These are phyloP conservation scores for Selaginella moellendorffii DNA, from an alignment of 75 land plant genomes.

Conservation along the genomic window DNA sequence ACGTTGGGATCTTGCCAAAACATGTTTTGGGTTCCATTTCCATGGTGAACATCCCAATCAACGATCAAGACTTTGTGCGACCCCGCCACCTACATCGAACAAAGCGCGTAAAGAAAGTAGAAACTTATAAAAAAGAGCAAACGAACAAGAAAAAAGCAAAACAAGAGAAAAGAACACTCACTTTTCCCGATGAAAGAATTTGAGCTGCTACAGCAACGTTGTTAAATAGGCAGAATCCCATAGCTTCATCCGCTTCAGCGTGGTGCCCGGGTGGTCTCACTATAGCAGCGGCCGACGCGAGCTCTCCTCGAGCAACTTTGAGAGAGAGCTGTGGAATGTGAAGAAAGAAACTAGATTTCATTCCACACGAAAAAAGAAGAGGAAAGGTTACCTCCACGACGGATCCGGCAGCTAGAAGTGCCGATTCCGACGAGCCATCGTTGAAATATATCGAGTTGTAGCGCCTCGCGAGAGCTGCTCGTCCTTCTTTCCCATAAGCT, in stretches of 20 bases:
- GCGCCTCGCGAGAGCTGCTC: constrained; percentile 26
- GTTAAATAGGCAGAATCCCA: constrained; percentile 90
- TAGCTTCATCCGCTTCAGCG: constrained; percentile 65
- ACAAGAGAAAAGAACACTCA: constrained; percentile 11
- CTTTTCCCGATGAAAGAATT: constrained; percentile 50
- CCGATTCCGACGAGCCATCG: constrained; percentile 59
- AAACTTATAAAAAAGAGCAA: not conserved
- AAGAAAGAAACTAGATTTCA: not conserved
- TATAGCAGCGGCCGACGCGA: constrained; percentile 64
- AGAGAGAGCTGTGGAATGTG: constrained; percentile 25
- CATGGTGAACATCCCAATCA: constrained; percentile 89
- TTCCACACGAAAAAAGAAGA: too few relatives aligned
- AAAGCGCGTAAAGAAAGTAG: not conserved
- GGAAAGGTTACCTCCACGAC: constrained; percentile 45
- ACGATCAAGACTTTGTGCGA: constrained; percentile 62
- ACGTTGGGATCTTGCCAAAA: constrained; percentile 81
- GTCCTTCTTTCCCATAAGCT: constrained; percentile 28
- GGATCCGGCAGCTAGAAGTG: constrained; percentile 82
- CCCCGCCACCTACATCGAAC: constrained; percentile 46
- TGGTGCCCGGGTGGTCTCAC: constrained; percentile 96
- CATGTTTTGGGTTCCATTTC: constrained; percentile 86
- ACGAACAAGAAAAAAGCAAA: not conserved
- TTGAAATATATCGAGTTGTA: constrained; percentile 81
- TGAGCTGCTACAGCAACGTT: constrained; percentile 83
- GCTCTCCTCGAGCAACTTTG: constrained; percentile 57